Evolutionary conservation across 495 filamentous ascomycete genomes (phyloP), one percentile per base, ranked within the genome.

Genomic region (Lindgomyces ingoldianus): DNA sequence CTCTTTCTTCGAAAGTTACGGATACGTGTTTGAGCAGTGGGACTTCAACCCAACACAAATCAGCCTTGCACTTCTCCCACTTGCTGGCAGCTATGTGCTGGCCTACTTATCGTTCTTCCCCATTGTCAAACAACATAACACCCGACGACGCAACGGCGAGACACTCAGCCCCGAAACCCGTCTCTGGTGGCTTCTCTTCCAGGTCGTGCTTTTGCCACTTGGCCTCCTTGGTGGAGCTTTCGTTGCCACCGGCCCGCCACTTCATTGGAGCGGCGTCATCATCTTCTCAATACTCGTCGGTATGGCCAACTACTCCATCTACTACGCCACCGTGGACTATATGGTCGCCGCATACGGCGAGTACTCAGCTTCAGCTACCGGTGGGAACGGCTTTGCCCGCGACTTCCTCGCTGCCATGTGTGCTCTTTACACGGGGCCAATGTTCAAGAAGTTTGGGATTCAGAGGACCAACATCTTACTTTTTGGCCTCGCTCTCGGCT

Each of bases 261-360:
- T 83, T 33, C 84, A 84, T 62, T 89, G 87, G 87, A 86, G 87
- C 41, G 84, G 75, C n/a, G 78, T 79, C 19, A 83, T 88, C 81
- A 67, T 88, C 52, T 88, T 87, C 68, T 76, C 81, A 10, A 80
- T 80, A 42, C 75, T 89, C 50, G 81, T 90, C 52, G 87, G 87
- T 42, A 86, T 88, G 53, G 86, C 86, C 47, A 90, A 90, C 59
- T 77, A 85, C 70, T 30, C 71, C 25, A 90, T 90, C 63, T 90
- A 90, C 75, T 89, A 89, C 86, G 88, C 87, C 0, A 91, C 89
- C 0, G 88, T 91, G 57, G 89, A 93, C 65, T 93, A 93, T 75
- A 91, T 91, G 89, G 84, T 91, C 16, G 85, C 84, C 26, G 83
- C 87, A 0, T 91, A 93, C 70, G 89, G 89, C 70, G 89, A 50